phyloP scores from a whole-genome alignment of 768 basidiomycete genomes.

The Russula vinacea region DNA sequence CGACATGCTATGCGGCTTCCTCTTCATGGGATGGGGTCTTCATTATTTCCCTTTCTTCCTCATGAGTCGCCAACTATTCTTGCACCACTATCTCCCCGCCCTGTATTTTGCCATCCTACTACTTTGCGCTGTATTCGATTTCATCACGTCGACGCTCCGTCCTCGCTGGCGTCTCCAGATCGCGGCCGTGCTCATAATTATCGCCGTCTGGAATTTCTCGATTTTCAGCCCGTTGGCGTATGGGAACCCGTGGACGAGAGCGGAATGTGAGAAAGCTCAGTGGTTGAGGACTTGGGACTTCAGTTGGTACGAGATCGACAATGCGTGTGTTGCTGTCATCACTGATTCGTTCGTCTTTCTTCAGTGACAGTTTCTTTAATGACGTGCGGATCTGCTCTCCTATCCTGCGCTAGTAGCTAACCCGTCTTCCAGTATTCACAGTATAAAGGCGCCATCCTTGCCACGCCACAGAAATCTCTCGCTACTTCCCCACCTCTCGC shows the following conservation, averaged over 20 bases:
- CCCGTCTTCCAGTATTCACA: conserved; percentile 49
- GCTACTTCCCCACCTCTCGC: conserved; percentile 37
- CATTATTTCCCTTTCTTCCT: conserved; percentile 98
- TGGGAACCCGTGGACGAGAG: conserved; percentile 82
- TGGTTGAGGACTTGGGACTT: conserved; percentile 98
- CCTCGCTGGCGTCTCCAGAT: conserved; percentile 78
- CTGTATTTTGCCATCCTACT: conserved; percentile 91
- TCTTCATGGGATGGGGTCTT: conserved; percentile 85
- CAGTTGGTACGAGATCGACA: conserved; percentile 56
- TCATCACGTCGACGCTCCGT: conserved; percentile 72
- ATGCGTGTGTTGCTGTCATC: not conserved
- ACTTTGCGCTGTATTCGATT: conserved; percentile 75
- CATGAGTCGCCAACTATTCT: conserved; percentile 94
- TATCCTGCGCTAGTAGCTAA: conserved; percentile 10
- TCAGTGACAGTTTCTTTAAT: conserved; percentile 65
- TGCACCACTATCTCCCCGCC: conserved; percentile 97
- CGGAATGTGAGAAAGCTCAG: conserved; percentile 67
- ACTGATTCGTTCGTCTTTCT: conserved; percentile 13
- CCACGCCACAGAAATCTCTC: conserved; percentile 41
- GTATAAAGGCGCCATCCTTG: conserved; percentile 42
- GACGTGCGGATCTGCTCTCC: conserved; percentile 47
- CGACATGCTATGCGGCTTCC: conserved; percentile 85
- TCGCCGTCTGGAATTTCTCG: conserved; percentile 75
- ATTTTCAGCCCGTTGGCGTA: conserved; percentile 82
- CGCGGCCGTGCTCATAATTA: conserved; percentile 65